Conservation (phyloP, 148 eudicot genomes). For the Rhododendron vialii region DNA sequence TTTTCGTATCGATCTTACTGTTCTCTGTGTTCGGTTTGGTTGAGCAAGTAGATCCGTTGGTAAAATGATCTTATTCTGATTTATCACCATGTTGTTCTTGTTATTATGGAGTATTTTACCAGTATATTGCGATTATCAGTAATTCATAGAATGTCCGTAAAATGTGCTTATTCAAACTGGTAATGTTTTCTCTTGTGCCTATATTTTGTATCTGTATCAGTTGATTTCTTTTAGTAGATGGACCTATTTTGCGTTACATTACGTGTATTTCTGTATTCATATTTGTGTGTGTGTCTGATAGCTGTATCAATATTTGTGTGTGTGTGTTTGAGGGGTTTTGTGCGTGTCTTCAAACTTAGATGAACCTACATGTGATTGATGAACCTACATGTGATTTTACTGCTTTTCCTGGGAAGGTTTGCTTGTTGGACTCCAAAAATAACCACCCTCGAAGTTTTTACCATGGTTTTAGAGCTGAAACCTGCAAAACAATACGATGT, state of each 20-base stretch:
- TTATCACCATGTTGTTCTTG: neutral
- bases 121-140: neutral
- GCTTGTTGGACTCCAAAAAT: neutral
- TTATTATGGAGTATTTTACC: neutral
- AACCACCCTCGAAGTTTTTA: neutral
- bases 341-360: neutral
- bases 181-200: neutral
- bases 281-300: neutral
- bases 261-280: neutral
- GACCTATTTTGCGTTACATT: neutral
- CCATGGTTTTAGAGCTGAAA: neutral
- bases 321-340: neutral
- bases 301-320: neutral
- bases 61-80: neutral
- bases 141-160: neutral
- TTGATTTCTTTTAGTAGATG: neutral
- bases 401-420: neutral
- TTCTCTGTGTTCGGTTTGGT: neutral
- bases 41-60: neutral
- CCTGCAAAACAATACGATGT: neutral
- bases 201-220: neutral
- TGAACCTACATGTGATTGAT: neutral
- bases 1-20: neutral
- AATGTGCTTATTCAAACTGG: neutral
- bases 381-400: neutral